These are phyloP conservation scores for Aciculoconidium aculeatum DNA, from an alignment of 805 yeast species.

Conservation along the genomic window DNA sequence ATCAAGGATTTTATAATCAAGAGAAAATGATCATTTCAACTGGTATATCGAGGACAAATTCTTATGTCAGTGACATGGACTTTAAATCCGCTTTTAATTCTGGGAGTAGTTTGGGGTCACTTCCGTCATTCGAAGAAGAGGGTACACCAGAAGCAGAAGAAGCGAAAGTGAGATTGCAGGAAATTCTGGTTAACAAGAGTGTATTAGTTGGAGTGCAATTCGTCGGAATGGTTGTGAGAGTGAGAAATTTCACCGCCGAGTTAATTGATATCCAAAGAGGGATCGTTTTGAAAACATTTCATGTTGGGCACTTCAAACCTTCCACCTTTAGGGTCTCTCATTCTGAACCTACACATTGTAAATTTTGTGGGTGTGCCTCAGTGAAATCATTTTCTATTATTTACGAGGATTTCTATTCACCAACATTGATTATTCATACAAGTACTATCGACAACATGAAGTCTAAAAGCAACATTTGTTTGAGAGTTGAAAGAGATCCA, in stretches of 20 bases:
- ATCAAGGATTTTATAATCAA: constrained; percentile 41
- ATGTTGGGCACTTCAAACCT: constrained; percentile 57
- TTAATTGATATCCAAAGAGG: constrained; percentile 78
- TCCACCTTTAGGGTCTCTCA: constrained; percentile 65
- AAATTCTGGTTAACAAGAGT: constrained; percentile 22
- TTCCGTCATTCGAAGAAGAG: constrained; percentile 9
- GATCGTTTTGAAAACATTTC: constrained; percentile 53
- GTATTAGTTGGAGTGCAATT: constrained; percentile 55
- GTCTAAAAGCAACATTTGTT: constrained; percentile 74
- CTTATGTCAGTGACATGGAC: constrained; percentile 11
- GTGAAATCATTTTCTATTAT: constrained; percentile 66
- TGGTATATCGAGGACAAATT: constrained; percentile 4
- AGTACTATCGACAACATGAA: constrained; percentile 58
- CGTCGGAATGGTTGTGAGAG: constrained; percentile 68
- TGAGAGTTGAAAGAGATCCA: constrained; percentile 89
- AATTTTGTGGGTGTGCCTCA: constrained; percentile 87
- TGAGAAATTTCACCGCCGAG: constrained; percentile 52
- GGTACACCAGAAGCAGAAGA: constrained; percentile 8
- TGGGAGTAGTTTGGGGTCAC: no score
- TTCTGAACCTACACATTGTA: constrained; percentile 81
- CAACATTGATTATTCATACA: constrained; percentile 64
- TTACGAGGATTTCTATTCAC: constrained; percentile 56
- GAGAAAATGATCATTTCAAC: constrained; percentile 11
- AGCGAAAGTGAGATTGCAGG: constrained; percentile 4
- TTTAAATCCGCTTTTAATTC: constrained; percentile 8